These are phyloP conservation scores for Fusarium armeniacum DNA, from an alignment of 2,329 filamentous ascomycete species.

Conservation along the genomic window DNA sequence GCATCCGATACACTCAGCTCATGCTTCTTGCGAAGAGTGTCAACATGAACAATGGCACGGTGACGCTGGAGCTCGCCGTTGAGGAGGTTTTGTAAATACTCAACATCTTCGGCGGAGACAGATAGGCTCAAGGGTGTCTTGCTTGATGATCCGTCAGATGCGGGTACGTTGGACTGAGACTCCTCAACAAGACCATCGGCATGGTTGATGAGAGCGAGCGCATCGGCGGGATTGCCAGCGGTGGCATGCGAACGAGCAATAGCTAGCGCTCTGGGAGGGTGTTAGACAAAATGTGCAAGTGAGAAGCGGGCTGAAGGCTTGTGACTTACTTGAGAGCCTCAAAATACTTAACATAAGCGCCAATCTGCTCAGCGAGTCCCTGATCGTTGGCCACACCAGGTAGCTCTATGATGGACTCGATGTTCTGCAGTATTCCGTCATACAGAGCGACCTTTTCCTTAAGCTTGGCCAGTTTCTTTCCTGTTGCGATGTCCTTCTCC, in stretches of 20 bases:
- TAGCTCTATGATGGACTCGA: constrained; percentile 90
- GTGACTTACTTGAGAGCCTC: constrained; percentile 81
- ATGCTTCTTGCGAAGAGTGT: constrained; percentile 70
- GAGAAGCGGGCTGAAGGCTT: background rate
- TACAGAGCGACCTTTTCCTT: constrained; percentile 92
- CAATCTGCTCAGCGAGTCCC: constrained; percentile 80
- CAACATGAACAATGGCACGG: constrained; percentile 87
- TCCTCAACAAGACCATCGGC: constrained; percentile 74
- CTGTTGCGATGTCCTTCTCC: constrained; percentile 74
- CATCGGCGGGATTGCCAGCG: constrained; percentile 78
- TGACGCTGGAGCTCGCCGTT: constrained; percentile 81
- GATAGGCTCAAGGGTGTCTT: constrained; percentile 74
- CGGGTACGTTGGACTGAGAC: constrained; percentile 64
- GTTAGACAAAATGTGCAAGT: constrained; percentile 39
- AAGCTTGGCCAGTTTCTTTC: constrained; percentile 82
- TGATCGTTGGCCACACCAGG: constrained; percentile 90
- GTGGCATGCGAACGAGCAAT: constrained; percentile 88
- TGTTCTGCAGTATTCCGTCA: constrained; percentile 89
- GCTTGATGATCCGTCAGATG: constrained; percentile 46
- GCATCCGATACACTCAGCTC: constrained; percentile 56
- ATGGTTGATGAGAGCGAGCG: constrained; percentile 85
- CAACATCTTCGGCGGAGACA: constrained; percentile 71
- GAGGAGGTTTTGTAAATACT: constrained; percentile 73
- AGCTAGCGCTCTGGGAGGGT: constrained; percentile 75
- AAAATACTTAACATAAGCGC: constrained; percentile 86